Evolutionary conservation across 2,329 filamentous ascomycete genomes (phyloP).

Genomic region (Calonectria montana): DNA sequence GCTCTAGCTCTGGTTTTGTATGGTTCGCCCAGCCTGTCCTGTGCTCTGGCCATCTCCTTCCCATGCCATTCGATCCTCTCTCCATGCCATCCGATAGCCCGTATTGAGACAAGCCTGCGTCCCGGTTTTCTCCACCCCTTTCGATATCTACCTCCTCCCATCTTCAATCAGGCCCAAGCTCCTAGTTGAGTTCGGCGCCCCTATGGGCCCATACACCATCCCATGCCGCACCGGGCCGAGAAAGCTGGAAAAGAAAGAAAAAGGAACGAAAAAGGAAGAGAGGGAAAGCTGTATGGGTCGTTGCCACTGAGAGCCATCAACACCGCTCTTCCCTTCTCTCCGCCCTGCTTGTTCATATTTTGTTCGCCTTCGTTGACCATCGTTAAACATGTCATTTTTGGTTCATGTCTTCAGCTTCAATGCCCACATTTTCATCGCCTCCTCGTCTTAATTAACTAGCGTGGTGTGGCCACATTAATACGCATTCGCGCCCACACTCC

Average conservation of each 20-base stretch:
- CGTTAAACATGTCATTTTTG: not conserved
- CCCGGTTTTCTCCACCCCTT: conserved; percentile 33
- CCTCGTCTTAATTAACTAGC: not conserved
- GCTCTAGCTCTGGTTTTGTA: not conserved
- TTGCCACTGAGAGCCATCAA: not conserved
- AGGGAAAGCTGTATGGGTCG: not conserved
- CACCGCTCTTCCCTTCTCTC: not conserved
- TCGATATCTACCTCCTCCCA: conserved; percentile 12
- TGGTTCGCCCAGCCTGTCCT: not conserved
- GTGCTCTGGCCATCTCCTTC: conserved; percentile 18
- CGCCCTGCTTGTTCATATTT: not conserved
- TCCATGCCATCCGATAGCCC: conserved; percentile 11
- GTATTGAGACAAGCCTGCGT: conserved; percentile 7
- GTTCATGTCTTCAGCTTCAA: not conserved
- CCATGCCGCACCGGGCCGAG: not conserved
- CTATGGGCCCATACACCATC: conserved; percentile 40
- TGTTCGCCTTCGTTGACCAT: not conserved
- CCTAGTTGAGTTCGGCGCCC: conserved; percentile 27
- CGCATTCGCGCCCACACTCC: not conserved
- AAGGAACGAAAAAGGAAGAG: not conserved
- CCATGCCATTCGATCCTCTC: conserved; percentile 17
- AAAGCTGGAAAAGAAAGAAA: conserved; percentile 10
- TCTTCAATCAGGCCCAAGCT: conserved; percentile 1
- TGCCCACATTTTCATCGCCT: not conserved
- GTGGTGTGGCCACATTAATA: conserved; percentile 1